phyloP scores from a whole-genome alignment of 495 filamentous ascomycete species.

The Aspergillus hancockii region DNA sequence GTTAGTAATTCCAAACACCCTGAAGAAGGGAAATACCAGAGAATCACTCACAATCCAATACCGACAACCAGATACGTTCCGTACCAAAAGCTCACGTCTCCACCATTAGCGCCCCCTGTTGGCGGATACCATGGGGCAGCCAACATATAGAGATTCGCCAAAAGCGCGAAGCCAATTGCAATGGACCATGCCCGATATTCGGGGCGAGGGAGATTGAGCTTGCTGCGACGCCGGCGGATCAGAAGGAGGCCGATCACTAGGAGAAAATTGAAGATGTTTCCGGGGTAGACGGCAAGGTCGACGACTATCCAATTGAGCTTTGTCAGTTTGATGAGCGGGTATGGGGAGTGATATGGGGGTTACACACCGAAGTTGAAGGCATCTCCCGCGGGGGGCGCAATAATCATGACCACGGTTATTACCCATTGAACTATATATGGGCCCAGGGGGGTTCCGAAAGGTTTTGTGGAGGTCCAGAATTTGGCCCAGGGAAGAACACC shows the following conservation, averaged over 20 bases:
- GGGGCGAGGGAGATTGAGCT: slow-evolving; percentile 40
- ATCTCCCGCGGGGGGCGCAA: slow-evolving; percentile 67
- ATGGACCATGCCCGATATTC: slow-evolving; percentile 58
- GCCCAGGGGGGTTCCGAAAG: slow-evolving; percentile 62
- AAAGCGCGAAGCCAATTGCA: slow-evolving; percentile 54
- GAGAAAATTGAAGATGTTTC: slow-evolving; percentile 53
- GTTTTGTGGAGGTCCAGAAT: slow-evolving; percentile 64
- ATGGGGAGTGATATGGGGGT: not conserved
- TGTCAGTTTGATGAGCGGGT: not conserved
- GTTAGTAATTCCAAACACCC: not conserved
- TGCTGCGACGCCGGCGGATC: slow-evolving; percentile 51
- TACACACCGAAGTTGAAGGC: slow-evolving; percentile 60
- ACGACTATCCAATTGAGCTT: slow-evolving; percentile 38
- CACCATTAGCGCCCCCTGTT: slow-evolving; percentile 51
- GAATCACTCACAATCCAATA: slow-evolving; percentile 52
- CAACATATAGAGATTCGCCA: slow-evolving; percentile 57
- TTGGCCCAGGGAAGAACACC: slow-evolving; percentile 63
- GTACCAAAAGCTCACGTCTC: slow-evolving; percentile 69
- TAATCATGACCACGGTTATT: slow-evolving; percentile 63
- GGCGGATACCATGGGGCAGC: slow-evolving; percentile 70
- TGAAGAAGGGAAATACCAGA: not conserved
- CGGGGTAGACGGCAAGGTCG: slow-evolving; percentile 55
- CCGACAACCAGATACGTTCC: slow-evolving; percentile 61
- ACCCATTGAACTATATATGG: slow-evolving; percentile 61
- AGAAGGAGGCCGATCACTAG: slow-evolving; percentile 55